Conservation (phyloP, 805 yeast genomes). For the Candida caryicola region DNA sequence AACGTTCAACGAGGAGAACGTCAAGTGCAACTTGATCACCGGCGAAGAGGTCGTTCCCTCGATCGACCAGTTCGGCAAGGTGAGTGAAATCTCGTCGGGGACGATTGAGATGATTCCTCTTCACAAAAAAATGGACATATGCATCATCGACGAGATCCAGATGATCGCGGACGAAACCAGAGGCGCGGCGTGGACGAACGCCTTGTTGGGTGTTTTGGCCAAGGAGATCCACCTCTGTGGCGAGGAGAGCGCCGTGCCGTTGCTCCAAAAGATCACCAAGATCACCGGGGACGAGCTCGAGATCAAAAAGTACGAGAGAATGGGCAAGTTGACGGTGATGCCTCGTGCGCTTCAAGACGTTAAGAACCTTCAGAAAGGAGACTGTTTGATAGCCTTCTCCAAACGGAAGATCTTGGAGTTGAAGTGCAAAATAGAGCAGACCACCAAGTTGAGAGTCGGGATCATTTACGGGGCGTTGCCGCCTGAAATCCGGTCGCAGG, state of each 20-base stretch:
- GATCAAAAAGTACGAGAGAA: constrained; percentile 68
- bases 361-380: constrained; percentile 59
- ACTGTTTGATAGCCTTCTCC: constrained; percentile 86
- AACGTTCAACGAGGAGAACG: constrained; percentile 62
- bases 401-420: constrained; percentile 66
- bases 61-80: constrained; percentile 63
- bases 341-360: constrained; percentile 30
- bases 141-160: constrained; percentile 93
- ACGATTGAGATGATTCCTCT: constrained; percentile 92
- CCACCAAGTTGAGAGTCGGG: constrained; percentile 68
- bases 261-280: constrained; percentile 55
- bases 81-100: constrained; percentile 78
- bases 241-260: constrained; percentile 76
- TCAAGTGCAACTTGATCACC: constrained; percentile 79
- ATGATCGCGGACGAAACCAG: constrained; percentile 79
- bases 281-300: constrained; percentile 79
- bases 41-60: constrained; percentile 91
- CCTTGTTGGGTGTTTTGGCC: constrained; percentile 81
- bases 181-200: constrained; percentile 95
- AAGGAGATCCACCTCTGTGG: constrained; percentile 91
- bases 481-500: constrained; percentile 86
- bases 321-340: constrained; percentile 67
- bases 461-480: constrained; percentile 95
- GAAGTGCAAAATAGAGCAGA: constrained; percentile 65
- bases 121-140: constrained; percentile 68